Conservation (phyloP, 257 asterid species). For the Solanum pinnatisectum region DNA sequence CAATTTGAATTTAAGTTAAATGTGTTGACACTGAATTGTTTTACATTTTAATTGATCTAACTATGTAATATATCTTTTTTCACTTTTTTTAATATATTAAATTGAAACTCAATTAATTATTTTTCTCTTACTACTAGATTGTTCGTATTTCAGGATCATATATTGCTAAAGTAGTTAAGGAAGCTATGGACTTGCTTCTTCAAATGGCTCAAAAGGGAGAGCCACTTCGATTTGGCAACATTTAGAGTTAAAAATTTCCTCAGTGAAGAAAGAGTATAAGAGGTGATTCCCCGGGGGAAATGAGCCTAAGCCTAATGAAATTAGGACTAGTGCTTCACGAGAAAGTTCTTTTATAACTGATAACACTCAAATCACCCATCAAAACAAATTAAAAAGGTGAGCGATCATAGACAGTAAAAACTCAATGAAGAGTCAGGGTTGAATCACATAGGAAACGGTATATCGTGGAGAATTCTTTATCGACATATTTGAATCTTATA, state of each 20-base stretch:
- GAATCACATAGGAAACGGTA: no score
- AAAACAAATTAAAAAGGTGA: no score
- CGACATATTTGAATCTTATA: no score
- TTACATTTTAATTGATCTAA: background rate
- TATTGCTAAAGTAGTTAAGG: constrained; percentile 3
- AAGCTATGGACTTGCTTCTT: constrained; percentile 36
- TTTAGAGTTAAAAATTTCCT: background rate
- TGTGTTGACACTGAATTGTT: background rate
- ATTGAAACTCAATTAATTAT: no score
- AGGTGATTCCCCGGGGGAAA: constrained; percentile 9
- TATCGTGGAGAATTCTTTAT: no score
- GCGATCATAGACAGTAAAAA: no score
- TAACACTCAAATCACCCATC: no score
- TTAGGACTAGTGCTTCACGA: constrained; percentile 21
- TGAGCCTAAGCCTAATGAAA: background rate
- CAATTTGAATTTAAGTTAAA: background rate
- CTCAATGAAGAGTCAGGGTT: no score
- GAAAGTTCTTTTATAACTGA: constrained; percentile 1
- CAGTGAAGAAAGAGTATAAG: constrained; percentile 28
- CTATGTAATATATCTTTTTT: no score
- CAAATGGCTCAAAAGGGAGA: constrained; percentile 15
- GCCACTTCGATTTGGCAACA: constrained; percentile 34
- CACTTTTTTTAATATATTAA: no score
- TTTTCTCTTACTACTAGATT: background rate
- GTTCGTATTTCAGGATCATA: background rate